Base-by-base conservation (phyloP, 2,329 filamentous ascomycete species). In the Fusarium siculi region DNA sequence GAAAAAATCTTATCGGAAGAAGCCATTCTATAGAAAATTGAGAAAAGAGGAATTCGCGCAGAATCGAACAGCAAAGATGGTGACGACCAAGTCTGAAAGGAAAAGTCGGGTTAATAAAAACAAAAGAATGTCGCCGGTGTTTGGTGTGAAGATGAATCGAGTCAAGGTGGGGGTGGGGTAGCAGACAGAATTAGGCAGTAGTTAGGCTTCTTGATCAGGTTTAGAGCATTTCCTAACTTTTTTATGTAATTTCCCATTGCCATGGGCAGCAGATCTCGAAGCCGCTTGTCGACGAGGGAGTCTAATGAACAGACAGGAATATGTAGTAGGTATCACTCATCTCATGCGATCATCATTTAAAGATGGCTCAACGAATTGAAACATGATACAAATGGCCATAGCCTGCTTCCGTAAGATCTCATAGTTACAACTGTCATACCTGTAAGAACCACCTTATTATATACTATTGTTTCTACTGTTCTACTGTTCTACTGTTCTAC, bases 1-100 rank as follows among this genome's bases (percentile, higher is more conserved):
- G 95, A 95, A 85, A 98, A 98, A 80, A 94, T 81, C 82, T 93
- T 95, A 63, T 83, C 72, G 30, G 78, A 74, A 66, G 76, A 74
- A 66, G 79, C 66, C 81, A 83, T 82, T 67, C 56, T 74, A 66
- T 72, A 55, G 30, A 54, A 43, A 69, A 65, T 52, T 32, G 40
- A 34, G 37, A 14, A 64, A 65, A 39, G 57, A 65, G 46, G 23
- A 55, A 23, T 34, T 43, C 40, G 56, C 65, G 47, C 63, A 56
- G 53, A 62, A 57, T 46, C n/a, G 61, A 63, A 60, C 49, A 69
- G 55, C 57, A 70, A 67, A 62, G 42, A 43, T 50, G 43, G 42
- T 49, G 39, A 57, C 62, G 58, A 63, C 65, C 55, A 72, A 74
- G 56, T 62, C 55, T 46, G 72, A 60, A 42, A 55, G 44, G 42